A percentile compares a stretch with the other conserved stretches of the same genome.
Evolutionary conservation across 2,329 filamentous ascomycete species (phyloP).

Genomic region (Exophiala dermatitidis): DNA sequence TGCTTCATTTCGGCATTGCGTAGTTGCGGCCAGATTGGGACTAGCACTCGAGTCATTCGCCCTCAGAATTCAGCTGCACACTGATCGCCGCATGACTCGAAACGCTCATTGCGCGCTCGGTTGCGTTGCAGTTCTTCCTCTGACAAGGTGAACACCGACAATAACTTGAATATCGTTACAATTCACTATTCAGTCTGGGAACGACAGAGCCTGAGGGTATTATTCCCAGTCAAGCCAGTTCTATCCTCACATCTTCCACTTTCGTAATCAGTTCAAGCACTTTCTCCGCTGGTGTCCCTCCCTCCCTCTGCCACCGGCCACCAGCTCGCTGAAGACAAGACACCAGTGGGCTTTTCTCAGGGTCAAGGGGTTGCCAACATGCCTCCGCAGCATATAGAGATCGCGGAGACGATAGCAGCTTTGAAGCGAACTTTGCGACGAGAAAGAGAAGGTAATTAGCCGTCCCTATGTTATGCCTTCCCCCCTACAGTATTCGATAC

Average conservation of each 20-base stretch:
- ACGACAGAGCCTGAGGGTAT: neutral
- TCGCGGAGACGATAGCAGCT: conserved; percentile 48
- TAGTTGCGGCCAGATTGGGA: neutral
- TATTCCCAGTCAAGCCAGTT: neutral
- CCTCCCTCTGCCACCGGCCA: neutral
- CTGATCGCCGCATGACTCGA: neutral
- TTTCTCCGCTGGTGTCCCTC: neutral
- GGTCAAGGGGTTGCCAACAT: conserved; percentile 8
- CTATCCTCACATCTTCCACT: neutral
- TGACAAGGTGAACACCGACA: neutral
- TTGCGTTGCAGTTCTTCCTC: neutral
- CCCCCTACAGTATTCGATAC: neutral
- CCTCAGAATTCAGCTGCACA: neutral
- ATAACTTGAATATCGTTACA: neutral
- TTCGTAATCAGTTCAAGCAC: neutral
- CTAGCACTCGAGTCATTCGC: neutral
- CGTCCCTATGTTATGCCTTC: conserved; percentile 9
- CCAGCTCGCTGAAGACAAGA: neutral
- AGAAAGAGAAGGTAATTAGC: conserved; percentile 38
- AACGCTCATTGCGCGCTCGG: neutral
- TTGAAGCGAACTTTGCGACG: conserved; percentile 48
- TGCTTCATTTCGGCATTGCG: neutral
- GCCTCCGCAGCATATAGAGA: conserved; percentile 29
- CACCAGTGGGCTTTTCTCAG: neutral
- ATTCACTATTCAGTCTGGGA: neutral